Evolutionary conservation across 345 rosid species (phyloP).

Genomic region (Brassica rapa): DNA sequence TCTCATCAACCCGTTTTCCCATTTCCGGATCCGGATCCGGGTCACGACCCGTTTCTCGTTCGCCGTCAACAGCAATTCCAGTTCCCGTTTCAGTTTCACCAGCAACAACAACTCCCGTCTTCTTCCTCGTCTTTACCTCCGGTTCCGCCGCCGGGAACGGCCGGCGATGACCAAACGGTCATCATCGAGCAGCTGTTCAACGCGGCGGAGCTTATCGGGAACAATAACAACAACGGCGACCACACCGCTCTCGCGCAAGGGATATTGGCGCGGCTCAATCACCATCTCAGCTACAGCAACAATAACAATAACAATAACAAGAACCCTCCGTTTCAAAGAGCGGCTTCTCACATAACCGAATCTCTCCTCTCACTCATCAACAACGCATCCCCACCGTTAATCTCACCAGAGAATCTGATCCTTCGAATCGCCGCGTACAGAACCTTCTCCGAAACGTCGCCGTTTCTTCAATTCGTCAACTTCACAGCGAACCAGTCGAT

Average conservation of each 20-base stretch:
- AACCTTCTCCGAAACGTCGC: slow-evolving; percentile 85
- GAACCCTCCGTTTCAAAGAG: slow-evolving; percentile 62
- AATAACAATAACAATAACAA: slow-evolving; percentile 55
- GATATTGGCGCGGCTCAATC: slow-evolving; percentile 99
- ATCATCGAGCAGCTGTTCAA: slow-evolving; percentile 73
- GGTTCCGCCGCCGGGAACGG: slow-evolving; percentile 37
- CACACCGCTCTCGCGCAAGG: slow-evolving; percentile 92
- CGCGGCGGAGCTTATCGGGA: slow-evolving; percentile 88
- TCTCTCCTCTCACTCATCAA: slow-evolving; percentile 65
- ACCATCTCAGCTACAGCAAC: slow-evolving; percentile 91
- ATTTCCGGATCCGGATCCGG: slow-evolving; percentile 49
- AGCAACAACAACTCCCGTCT: slow-evolving; percentile 34
- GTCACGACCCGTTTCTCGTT: slow-evolving; percentile 47
- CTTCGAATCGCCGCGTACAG: slow-evolving; percentile 82
- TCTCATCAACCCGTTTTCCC: slow-evolving; percentile 36
- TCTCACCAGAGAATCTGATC: slow-evolving; percentile 55
- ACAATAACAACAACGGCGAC: slow-evolving; percentile 40
- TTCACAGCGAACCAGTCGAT: slow-evolving; percentile 88
- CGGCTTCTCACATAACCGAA: slow-evolving; percentile 78
- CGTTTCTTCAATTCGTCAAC: slow-evolving; percentile 77
- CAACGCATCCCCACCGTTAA: slow-evolving; percentile 30
- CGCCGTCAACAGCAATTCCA: slow-evolving; percentile 52
- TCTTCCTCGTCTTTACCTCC: slow-evolving; percentile 25
- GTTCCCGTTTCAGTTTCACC: slow-evolving; percentile 44
- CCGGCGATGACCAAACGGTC: slow-evolving; percentile 68